Conservation (phyloP, 2,329 filamentous ascomycete species). For the Pleomassaria siparia region DNA sequence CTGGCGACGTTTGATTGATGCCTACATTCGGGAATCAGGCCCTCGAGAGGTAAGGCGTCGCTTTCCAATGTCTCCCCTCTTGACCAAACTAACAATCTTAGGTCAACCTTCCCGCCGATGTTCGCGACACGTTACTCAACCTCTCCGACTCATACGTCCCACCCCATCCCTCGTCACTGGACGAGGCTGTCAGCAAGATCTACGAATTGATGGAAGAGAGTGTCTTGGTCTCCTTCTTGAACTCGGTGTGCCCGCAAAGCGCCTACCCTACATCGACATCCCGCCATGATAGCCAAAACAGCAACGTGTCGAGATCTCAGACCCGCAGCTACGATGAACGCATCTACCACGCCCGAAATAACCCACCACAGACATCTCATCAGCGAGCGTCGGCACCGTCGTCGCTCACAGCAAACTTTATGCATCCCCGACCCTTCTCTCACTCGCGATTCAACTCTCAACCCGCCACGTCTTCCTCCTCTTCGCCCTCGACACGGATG, state of each 20-base stretch:
- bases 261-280: conserved; percentile 41
- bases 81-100: conserved; percentile 23
- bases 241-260: conserved; percentile 59
- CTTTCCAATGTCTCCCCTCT: neutral
- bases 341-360: conserved; percentile 26
- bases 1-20: conserved; percentile 85
- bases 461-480: conserved; percentile 31
- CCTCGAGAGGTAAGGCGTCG: conserved; percentile 34
- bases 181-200: conserved; percentile 82
- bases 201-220: conserved; percentile 98
- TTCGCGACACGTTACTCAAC: conserved; percentile 77
- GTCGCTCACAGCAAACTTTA: conserved; percentile 40
- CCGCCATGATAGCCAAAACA: conserved; percentile 44
- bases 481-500: conserved; percentile 27
- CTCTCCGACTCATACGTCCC: conserved; percentile 64
- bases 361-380: conserved; percentile 34
- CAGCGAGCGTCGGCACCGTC: conserved; percentile 44
- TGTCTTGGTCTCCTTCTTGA: conserved; percentile 87
- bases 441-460: conserved; percentile 43
- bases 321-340: conserved; percentile 47
- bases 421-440: conserved; percentile 38
- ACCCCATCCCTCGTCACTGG: conserved; percentile 72
- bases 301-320: conserved; percentile 40
- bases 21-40: conserved; percentile 67
- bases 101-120: conserved; percentile 77